phyloP scores from a whole-genome alignment of 805 yeast species.

The Starmerella roubikii region DNA sequence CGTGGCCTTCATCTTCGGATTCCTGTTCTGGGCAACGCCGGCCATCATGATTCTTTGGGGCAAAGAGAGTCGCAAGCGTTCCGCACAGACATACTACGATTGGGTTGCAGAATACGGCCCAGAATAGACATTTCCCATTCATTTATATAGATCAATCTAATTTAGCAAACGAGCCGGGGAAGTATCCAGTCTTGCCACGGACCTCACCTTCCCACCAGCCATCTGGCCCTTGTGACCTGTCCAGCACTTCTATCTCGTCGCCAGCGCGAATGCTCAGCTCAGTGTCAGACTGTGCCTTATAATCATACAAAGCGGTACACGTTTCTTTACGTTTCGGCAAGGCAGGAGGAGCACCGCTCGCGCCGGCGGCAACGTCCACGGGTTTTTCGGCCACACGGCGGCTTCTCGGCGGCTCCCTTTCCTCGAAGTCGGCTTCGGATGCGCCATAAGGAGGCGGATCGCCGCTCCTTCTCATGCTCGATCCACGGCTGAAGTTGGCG shows the following conservation, averaged over 20 bases:
- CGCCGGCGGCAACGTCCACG: constrained; percentile 4
- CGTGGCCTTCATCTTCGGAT: too few species aligned
- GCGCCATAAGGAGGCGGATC: background rate
- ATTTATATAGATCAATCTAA: constrained; percentile 21
- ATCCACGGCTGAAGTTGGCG: too few species aligned
- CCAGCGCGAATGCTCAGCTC: constrained; percentile 84
- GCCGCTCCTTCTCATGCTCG: background rate
- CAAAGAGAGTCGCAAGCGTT: too few species aligned
- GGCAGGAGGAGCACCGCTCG: background rate
- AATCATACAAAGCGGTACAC: constrained; percentile 85
- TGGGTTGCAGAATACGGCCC: too few species aligned
- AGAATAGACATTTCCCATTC: too few species aligned
- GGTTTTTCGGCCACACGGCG: background rate
- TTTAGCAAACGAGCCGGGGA: constrained; percentile 95
- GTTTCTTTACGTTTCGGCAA: constrained; percentile 28
- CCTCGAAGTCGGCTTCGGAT: background rate
- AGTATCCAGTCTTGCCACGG: constrained; percentile 78
- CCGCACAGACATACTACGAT: too few species aligned
- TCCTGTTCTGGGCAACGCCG: too few species aligned
- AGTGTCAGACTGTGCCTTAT: constrained; percentile 84
- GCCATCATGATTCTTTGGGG: too few species aligned
- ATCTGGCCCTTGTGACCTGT: constrained; percentile 68
- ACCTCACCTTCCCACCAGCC: constrained; percentile 97
- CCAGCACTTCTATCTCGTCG: constrained; percentile 65
- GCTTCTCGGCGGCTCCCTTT: background rate